Evolutionary conservation across 176 grass and related monocot genomes (phyloP), one percentile per base, ranked within the genome.

Genomic region (Tillandsia leiboldiana): DNA sequence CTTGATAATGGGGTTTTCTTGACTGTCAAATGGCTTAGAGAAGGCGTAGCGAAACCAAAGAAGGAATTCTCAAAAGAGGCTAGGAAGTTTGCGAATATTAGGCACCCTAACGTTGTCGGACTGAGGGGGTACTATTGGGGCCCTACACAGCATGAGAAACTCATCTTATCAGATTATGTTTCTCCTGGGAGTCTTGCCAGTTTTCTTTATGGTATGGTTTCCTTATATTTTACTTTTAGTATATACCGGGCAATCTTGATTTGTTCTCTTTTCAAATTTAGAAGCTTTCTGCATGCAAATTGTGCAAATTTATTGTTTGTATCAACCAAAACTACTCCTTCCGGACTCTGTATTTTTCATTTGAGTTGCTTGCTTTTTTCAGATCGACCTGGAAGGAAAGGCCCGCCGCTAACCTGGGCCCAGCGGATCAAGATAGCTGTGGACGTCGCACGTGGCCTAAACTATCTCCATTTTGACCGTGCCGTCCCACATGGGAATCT

Each of bases 51-150:
- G 2, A 90, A 91, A 65, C 86, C 84, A 57, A 99, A 93, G 78
- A 99, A 90, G 67, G 90, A 99, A 81, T 99, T 99, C 27, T 27
- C 89, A 0, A 99, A 99, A 72, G 94, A 99, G 64, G 94, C 94
- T 26, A 99, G 88, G 80, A 99, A 93, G 53, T 99, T 99, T 53
- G 87, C 87, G 48, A 93, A 99, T 72, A 99, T 99, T 22, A 74
- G 94, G 9, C 94, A 99, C 72, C 94, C 94, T 15, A 99, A 99
- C 68, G 94, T 99, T 8, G 94, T 90, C 24, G 90, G 90, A 14
- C 85, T 99, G 77, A 83, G 90, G 0, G 95, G 95, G 10, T 99
- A 99, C 67, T 99, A 99, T 62, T 99, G 95, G 95, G 95, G 95
- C 4, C 95, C 95, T 33, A 99, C 95, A 8, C 84, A 91, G 51